Conservation (phyloP, 176 grass and related monocot genomes). For the Triticum dicoccoides region DNA sequence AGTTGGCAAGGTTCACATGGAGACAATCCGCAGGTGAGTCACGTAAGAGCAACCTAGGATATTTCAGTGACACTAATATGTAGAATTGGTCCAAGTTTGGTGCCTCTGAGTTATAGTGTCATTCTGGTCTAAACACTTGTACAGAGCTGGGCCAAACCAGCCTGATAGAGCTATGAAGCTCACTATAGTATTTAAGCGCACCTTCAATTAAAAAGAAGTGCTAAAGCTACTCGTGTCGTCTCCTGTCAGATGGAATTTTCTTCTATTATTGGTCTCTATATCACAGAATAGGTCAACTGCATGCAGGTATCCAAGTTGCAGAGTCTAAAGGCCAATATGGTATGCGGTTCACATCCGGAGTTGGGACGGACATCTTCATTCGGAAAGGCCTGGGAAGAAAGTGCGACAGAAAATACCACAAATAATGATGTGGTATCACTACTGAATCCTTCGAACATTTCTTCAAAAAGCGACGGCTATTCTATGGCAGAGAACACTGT, state of each 20-base stretch:
- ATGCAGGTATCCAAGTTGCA: constrained; percentile 90
- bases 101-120: constrained; percentile 14
- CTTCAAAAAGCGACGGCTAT: constrained; percentile 72
- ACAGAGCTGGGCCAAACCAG: neutral
- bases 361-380: constrained; percentile 80
- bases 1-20: constrained; percentile 45
- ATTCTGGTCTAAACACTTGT: neutral
- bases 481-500: constrained; percentile 49
- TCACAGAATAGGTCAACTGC: constrained; percentile 20
- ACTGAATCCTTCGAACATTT: constrained; percentile 46
- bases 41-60: constrained; percentile 2
- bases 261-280: neutral
- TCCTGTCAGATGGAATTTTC: constrained; percentile 3
- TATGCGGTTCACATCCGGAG: constrained; percentile 87
- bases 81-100: neutral
- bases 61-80: neutral
- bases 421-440: constrained; percentile 68
- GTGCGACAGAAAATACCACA: constrained; percentile 41
- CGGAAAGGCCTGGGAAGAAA: constrained; percentile 78
- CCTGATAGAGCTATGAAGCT: constrained; percentile 3
- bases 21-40: constrained; percentile 68
- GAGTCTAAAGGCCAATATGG: constrained; percentile 92
- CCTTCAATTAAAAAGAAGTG: neutral
- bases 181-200: neutral
- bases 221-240: neutral